Percentiles rank a stretch among this genome's conserved stretches.
phyloP scores from a whole-genome alignment of 176 grass and related monocot species.

The Carex pumila region DNA sequence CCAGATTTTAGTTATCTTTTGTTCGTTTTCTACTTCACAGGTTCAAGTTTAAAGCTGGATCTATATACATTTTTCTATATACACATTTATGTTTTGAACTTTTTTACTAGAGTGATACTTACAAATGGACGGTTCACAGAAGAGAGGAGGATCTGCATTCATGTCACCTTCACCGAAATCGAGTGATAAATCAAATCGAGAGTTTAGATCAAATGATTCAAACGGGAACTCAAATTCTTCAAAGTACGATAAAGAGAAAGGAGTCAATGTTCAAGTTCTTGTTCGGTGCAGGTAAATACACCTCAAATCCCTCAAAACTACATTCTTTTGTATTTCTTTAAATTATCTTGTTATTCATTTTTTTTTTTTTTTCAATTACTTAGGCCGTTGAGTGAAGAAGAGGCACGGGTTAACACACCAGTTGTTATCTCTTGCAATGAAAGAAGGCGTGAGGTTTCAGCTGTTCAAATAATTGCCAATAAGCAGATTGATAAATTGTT shows the following conservation, averaged over 20 bases:
- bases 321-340: neutral
- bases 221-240: conserved; percentile 42
- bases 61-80: conserved; percentile 1
- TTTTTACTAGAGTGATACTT: conserved; percentile 23
- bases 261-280: conserved; percentile 99
- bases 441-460: conserved; percentile 69
- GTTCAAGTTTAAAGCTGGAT: conserved; percentile 10
- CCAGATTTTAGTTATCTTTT: conserved; percentile 18
- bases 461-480: conserved; percentile 86
- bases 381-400: conserved; percentile 93
- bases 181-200: conserved; percentile 59
- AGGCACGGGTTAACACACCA: conserved; percentile 68
- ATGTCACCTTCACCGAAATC: conserved; percentile 80
- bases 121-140: conserved; percentile 48
- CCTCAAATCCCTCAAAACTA: neutral
- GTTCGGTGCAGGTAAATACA: conserved; percentile 79
- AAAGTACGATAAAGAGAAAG: conserved; percentile 85
- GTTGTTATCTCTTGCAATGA: conserved; percentile 93
- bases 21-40: conserved; percentile 3
- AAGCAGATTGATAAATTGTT: conserved; percentile 96
- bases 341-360: conserved; percentile 17
- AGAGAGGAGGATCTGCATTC: conserved; percentile 46
- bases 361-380: conserved; percentile 10
- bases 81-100: conserved; percentile 15
- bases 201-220: conserved; percentile 58